Conservation (phyloP, 805 yeast species). For the Metschnikowia proteae region DNA sequence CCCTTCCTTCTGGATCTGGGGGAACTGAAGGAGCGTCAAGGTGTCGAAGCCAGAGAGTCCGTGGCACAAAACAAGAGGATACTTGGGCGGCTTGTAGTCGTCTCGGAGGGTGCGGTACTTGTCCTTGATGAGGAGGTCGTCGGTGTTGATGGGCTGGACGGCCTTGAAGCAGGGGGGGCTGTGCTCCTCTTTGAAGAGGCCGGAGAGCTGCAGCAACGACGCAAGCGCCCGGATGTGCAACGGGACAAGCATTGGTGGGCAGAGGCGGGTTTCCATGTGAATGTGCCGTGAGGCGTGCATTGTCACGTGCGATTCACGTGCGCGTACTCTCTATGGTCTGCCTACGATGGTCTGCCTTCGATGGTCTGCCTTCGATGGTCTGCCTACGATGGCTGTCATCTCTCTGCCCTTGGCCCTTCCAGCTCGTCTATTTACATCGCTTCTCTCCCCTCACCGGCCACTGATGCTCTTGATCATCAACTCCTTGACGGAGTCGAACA, state of each 20-base stretch:
- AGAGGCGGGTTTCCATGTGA: background rate
- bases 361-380: no score
- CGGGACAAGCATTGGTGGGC: slow-evolving; percentile 1
- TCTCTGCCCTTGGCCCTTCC: no score
- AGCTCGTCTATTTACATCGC: slow-evolving; percentile 1
- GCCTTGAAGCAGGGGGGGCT: background rate
- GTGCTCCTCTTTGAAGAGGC: background rate
- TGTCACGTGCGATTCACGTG: background rate
- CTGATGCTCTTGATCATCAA: slow-evolving; percentile 52
- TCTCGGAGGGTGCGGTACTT: slow-evolving; percentile 29
- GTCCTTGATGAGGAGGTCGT: slow-evolving; percentile 25
- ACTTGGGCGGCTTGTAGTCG: slow-evolving; percentile 54
- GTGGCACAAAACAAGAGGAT: slow-evolving; percentile 80
- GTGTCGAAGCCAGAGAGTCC: slow-evolving; percentile 82
- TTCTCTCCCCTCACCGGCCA: slow-evolving; percentile 18
- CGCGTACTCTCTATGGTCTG: no score
- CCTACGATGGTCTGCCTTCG: no score
- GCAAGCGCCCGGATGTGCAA: slow-evolving; percentile 9
- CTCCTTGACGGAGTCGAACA: slow-evolving; percentile 61
- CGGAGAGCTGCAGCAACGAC: slow-evolving; percentile 5
- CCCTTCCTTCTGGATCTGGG: slow-evolving; percentile 10
- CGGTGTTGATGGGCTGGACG: slow-evolving; percentile 9
- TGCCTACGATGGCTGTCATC: no score
- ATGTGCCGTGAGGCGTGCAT: background rate
- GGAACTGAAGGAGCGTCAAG: slow-evolving; percentile 18